A percentile compares a stretch with the other conserved stretches of the same genome.
These are phyloP conservation scores for Wickerhamomyces hampshirensis DNA, from an alignment of 805 yeast genomes.

Conservation along the genomic window DNA sequence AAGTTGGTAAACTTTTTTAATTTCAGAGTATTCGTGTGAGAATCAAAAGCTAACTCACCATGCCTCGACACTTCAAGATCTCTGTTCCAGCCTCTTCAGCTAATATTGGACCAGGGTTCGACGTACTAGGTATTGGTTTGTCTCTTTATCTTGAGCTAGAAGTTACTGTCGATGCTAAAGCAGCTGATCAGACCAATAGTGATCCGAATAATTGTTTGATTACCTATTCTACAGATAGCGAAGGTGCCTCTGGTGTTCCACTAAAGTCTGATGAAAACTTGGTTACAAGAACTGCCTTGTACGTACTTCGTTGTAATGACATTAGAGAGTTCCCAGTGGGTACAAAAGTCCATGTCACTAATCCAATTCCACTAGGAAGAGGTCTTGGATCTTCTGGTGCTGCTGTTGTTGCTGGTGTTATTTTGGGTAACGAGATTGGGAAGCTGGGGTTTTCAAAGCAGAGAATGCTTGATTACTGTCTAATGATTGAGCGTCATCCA, in stretches of 20 bases:
- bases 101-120: constrained; percentile 98
- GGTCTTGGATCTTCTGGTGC: constrained; percentile 98
- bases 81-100: constrained; percentile 96
- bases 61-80: constrained; percentile 51
- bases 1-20: no score
- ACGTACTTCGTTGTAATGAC: constrained; percentile 81
- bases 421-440: constrained; percentile 84
- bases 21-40: no score
- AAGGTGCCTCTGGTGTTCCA: constrained; percentile 81
- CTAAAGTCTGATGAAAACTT: constrained; percentile 71
- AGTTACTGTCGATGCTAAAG: constrained; percentile 56
- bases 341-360: constrained; percentile 71
- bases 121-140: constrained; percentile 90
- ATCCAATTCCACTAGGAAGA: constrained; percentile 95
- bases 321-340: constrained; percentile 76
- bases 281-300: constrained; percentile 89
- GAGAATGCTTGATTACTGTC: constrained; percentile 87
- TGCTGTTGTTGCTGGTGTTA: constrained; percentile 95
- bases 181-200: constrained; percentile 38
- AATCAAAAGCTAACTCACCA: constrained; percentile 10
- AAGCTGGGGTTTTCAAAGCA: constrained; percentile 65
- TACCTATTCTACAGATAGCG: constrained; percentile 62
- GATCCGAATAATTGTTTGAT: constrained; percentile 70
- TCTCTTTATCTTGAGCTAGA: constrained; percentile 65
- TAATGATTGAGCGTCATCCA: constrained; percentile 97